These are phyloP conservation scores for Pachyrhizus erosus DNA, from an alignment of 306 rosid species.

Conservation along the genomic window DNA sequence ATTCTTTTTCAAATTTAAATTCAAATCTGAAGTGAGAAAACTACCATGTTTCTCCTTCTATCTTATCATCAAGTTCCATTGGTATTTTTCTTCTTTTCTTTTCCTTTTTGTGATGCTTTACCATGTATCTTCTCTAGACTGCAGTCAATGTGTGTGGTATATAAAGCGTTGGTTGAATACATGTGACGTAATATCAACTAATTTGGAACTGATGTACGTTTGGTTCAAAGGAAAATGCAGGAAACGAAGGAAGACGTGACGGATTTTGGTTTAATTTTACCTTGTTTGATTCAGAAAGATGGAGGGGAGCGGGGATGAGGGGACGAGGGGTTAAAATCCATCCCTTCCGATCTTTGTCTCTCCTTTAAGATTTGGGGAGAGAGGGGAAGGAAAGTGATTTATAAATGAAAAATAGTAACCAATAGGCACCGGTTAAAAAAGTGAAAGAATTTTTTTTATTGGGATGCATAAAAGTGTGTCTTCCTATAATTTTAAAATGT, in stretches of 20 bases:
- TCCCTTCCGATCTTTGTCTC: no score
- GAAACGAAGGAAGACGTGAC: neutral
- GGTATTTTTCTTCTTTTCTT: neutral
- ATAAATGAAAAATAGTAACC: no score
- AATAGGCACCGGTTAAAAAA: no score
- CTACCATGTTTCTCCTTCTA: neutral
- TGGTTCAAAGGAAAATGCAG: neutral
- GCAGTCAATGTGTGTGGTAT: neutral
- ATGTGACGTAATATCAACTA: conserved; percentile 21
- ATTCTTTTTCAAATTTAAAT: conserved; percentile 8
- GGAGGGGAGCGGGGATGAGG: no score
- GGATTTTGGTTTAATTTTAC: neutral
- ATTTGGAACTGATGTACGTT: neutral
- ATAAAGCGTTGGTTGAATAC: conserved; percentile 25
- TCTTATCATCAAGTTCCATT: conserved; percentile 6
- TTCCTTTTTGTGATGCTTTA: neutral
- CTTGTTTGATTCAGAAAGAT: no score
- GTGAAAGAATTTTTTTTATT: no score
- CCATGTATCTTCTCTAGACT: neutral
- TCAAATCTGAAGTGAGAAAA: neutral
- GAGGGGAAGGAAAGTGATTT: neutral
- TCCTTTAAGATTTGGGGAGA: no score
- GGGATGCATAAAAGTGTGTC: no score
- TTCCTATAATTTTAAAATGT: no score
- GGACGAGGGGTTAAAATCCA: no score